A percentile compares a stretch with the other conserved stretches of the same genome.
Evolutionary conservation across 306 rosid species (phyloP).

Genomic region (Acacia acuminata): DNA sequence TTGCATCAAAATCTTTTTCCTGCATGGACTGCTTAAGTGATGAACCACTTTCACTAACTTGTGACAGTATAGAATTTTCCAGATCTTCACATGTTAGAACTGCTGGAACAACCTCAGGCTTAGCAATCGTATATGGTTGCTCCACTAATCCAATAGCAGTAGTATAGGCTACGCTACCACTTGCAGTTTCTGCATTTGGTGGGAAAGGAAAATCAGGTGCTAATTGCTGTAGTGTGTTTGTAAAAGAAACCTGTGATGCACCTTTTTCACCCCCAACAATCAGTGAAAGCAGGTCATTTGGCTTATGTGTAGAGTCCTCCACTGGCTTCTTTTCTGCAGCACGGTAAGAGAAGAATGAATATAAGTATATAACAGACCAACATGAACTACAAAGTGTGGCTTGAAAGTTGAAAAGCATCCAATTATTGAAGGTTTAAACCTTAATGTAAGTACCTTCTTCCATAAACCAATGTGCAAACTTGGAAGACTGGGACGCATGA

Average conservation of each 20-base stretch:
- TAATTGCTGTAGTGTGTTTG: slow-evolving; percentile 39
- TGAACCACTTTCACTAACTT: slow-evolving; percentile 53
- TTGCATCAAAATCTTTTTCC: slow-evolving; percentile 49
- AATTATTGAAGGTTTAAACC: slow-evolving; percentile 20
- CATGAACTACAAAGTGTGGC: neutral
- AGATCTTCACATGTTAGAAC: slow-evolving; percentile 95
- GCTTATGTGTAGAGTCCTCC: slow-evolving; percentile 56
- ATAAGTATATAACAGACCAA: slow-evolving; percentile 18
- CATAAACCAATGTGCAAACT: slow-evolving; percentile 86
- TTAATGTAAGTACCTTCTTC: slow-evolving; percentile 71
- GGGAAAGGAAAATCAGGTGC: slow-evolving; percentile 46
- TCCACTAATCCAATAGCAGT: slow-evolving; percentile 38
- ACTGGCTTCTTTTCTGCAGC: slow-evolving; percentile 67
- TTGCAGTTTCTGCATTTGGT: slow-evolving; percentile 50
- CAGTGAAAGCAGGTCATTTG: slow-evolving; percentile 79
- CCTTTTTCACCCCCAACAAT: slow-evolving; percentile 78
- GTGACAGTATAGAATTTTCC: slow-evolving; percentile 88
- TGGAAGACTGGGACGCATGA: slow-evolving; percentile 68
- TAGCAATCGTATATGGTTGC: slow-evolving; percentile 48
- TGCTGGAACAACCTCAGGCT: slow-evolving; percentile 53
- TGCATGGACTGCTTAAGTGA: slow-evolving; percentile 42
- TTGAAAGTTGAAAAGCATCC: neutral
- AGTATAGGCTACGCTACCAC: slow-evolving; percentile 38
- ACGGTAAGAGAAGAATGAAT: slow-evolving; percentile 19
- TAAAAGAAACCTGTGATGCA: slow-evolving; percentile 45